phyloP scores from a whole-genome alignment of 2,329 filamentous ascomycete species.

The Aspergillus udagawae region DNA sequence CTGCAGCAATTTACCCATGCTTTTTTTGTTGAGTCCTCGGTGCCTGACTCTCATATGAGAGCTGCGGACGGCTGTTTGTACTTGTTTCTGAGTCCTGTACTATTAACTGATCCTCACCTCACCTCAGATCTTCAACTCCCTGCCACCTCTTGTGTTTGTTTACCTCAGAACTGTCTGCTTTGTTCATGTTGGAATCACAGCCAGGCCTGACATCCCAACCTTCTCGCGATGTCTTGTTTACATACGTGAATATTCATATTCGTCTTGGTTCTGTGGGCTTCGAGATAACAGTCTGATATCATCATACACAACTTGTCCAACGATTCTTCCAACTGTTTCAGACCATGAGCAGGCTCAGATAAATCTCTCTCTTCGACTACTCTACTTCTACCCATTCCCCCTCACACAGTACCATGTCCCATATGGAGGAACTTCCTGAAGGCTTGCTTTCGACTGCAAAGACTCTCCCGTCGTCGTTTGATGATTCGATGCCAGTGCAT shows the following conservation, averaged over 20 bases:
- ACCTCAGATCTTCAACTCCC: not conserved
- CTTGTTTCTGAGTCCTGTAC: not conserved
- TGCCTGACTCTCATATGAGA: no score
- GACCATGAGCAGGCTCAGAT: not conserved
- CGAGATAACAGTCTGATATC: not conserved
- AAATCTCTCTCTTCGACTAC: not conserved
- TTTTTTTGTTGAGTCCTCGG: not conserved
- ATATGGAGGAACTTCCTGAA: constrained; percentile 39
- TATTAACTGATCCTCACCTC: not conserved
- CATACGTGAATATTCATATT: not conserved
- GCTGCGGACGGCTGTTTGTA: not conserved
- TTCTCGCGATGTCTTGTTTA: not conserved
- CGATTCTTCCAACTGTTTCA: not conserved
- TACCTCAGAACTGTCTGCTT: not conserved
- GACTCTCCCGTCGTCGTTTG: constrained; percentile 34
- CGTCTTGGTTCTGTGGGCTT: not conserved
- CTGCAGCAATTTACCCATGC: not conserved
- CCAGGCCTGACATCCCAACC: not conserved
- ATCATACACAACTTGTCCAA: not conserved
- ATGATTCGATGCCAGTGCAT: constrained; percentile 34
- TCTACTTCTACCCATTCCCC: not conserved
- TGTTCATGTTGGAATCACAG: not conserved
- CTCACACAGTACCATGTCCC: not conserved
- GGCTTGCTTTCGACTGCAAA: constrained; percentile 41
- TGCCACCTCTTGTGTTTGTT: not conserved